Evolutionary conservation across 2,329 filamentous ascomycete genomes (phyloP).

Genomic region (Thielaviopsis punctulata): DNA sequence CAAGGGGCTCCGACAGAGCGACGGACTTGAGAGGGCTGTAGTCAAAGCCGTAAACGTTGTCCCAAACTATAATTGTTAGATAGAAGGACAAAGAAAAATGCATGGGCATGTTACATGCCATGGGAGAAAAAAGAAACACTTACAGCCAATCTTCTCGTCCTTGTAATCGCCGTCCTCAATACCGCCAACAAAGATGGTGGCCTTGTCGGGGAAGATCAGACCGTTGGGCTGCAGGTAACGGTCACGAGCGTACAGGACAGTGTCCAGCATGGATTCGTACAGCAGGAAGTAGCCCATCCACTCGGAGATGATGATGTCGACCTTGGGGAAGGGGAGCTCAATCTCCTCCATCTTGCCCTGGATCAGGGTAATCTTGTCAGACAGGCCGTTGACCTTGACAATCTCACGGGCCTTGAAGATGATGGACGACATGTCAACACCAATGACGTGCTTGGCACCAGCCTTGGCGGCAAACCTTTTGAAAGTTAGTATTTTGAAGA

Average conservation of each 20-base stretch:
- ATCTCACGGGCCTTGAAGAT: slow-evolving; percentile 98
- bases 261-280: slow-evolving; percentile 98
- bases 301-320: slow-evolving; percentile 98
- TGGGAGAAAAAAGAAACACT: slow-evolving; percentile 21
- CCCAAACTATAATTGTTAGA: slow-evolving; percentile 56
- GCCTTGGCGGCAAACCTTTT: slow-evolving; percentile 87
- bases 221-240: slow-evolving; percentile 73
- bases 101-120: too few relatives aligned
- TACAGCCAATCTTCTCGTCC: slow-evolving; percentile 99
- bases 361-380: slow-evolving; percentile 89
- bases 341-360: slow-evolving; percentile 99
- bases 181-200: slow-evolving; percentile 87
- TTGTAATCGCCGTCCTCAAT: slow-evolving; percentile 99
- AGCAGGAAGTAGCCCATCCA: slow-evolving; percentile 99
- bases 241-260: slow-evolving; percentile 90
- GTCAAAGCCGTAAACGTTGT: slow-evolving; percentile 97
- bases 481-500: slow-evolving; percentile 5
- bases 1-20: slow-evolving; percentile 84
- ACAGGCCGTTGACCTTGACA: slow-evolving; percentile 77
- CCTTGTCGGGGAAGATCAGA: slow-evolving; percentile 97
- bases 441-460: slow-evolving; percentile 95
- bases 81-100: not conserved
- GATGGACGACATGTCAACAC: slow-evolving; percentile 98
- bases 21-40: slow-evolving; percentile 88
- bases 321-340: slow-evolving; percentile 76